A percentile compares a stretch with the other conserved stretches of the same genome.
These are phyloP conservation scores for Mrakiaceae sp. DNA, from an alignment of 1,284 basidiomycete species.

Conservation along the genomic window DNA sequence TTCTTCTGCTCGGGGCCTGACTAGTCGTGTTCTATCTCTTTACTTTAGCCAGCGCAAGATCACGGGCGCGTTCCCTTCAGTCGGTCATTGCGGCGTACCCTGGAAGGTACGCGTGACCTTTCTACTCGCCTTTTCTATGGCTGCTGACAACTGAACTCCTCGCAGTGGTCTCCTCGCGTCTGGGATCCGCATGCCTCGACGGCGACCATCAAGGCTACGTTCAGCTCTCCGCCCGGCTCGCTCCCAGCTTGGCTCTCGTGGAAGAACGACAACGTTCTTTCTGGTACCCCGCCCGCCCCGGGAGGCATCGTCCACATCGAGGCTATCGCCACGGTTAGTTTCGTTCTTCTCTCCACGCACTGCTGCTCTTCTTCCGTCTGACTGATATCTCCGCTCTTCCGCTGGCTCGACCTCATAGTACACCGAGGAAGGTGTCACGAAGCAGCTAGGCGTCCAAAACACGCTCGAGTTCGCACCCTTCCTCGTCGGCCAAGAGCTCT, in stretches of 20 bases:
- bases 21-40: neutral
- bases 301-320: conserved; percentile 36
- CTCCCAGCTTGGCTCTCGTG: conserved; percentile 79
- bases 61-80: conserved; percentile 63
- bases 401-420: neutral
- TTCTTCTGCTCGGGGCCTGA: neutral
- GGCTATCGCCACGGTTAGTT: neutral
- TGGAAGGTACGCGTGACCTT: neutral
- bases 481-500: neutral
- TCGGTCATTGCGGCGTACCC: conserved; percentile 41
- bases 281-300: conserved; percentile 57
- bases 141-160: conserved; percentile 18
- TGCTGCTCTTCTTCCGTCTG: neutral
- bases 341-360: neutral
- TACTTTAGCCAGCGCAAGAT: conserved; percentile 53
- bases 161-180: conserved; percentile 77
- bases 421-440: neutral
- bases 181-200: conserved; percentile 93
- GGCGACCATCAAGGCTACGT: conserved; percentile 64
- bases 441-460: neutral
- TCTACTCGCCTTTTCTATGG: neutral
- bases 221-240: conserved; percentile 54
- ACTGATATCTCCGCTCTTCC: neutral
- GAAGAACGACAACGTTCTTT: conserved; percentile 60
- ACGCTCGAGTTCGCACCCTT: neutral